phyloP scores from a whole-genome alignment of 2,329 filamentous ascomycete genomes.

The Kalmusia sp. region DNA sequence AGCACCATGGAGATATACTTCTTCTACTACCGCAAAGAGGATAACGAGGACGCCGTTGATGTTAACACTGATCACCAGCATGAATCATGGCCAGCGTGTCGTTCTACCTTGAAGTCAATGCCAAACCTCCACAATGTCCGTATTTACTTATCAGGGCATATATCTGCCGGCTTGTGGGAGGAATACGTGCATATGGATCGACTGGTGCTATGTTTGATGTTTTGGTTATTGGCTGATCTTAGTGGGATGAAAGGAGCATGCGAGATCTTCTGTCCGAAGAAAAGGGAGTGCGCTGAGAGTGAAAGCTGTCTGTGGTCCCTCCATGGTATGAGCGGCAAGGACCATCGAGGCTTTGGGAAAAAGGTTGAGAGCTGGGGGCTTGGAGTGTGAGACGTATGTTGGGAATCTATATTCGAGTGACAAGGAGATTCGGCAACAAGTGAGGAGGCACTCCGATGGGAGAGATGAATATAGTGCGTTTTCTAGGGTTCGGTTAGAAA shows the following conservation, averaged over 20 bases:
- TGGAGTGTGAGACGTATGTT: background rate
- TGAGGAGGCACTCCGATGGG: no score
- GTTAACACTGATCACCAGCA: slow-evolving; percentile 7
- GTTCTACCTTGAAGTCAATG: slow-evolving; percentile 4
- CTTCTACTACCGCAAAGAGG: slow-evolving; percentile 12
- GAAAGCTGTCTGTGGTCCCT: background rate
- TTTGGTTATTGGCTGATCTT: no score
- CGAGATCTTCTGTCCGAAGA: no score
- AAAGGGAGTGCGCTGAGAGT: background rate
- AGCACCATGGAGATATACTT: slow-evolving; percentile 8
- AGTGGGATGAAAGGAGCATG: no score
- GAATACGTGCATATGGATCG: no score
- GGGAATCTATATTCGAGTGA: background rate
- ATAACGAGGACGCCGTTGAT: slow-evolving; percentile 7
- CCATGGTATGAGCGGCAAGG: background rate
- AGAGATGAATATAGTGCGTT: no score
- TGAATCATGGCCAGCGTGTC: slow-evolving; percentile 7
- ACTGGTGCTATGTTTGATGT: background rate
- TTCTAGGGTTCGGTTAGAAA: no score
- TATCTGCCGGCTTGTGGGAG: no score
- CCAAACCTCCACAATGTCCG: slow-evolving; percentile 7
- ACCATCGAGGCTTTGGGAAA: background rate
- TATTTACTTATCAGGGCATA: background rate
- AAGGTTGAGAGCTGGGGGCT: background rate
- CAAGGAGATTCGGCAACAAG: background rate